phyloP scores from a whole-genome alignment of 2,329 filamentous ascomycete species.

The Aureobasidium sp. region DNA sequence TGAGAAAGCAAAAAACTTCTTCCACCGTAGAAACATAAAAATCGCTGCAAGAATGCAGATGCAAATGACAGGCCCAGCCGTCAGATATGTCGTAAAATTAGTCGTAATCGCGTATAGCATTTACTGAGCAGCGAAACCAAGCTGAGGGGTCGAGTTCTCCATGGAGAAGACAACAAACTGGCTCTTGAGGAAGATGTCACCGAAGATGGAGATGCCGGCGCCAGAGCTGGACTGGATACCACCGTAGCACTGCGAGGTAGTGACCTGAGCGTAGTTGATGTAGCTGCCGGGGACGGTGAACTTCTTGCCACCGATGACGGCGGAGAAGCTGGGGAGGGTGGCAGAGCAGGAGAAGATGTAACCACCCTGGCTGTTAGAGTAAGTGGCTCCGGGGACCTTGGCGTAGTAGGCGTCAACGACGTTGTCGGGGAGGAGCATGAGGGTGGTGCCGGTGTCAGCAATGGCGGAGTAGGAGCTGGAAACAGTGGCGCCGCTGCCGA shows the following conservation, averaged over 20 bases:
- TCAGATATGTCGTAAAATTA: not conserved
- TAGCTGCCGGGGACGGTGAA: constrained; percentile 45
- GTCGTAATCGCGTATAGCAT: not conserved
- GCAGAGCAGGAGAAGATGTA: constrained; percentile 47
- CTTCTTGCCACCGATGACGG: constrained; percentile 41
- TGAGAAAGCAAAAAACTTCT: not conserved
- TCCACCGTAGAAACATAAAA: not conserved
- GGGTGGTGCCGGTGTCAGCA: constrained; percentile 63
- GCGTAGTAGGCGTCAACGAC: constrained; percentile 53
- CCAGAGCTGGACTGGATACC: constrained; percentile 59
- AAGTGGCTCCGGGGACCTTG: constrained; percentile 37
- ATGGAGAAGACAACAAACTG: constrained; percentile 65
- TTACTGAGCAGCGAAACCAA: constrained; percentile 37
- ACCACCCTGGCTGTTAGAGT: constrained; percentile 43
- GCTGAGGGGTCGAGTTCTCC: constrained; percentile 29
- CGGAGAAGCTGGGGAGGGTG: constrained; percentile 44
- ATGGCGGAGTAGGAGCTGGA: constrained; percentile 44
- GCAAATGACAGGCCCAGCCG: not conserved
- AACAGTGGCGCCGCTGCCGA: constrained; percentile 38
- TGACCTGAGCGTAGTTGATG: constrained; percentile 45
- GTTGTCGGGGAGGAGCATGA: constrained; percentile 49
- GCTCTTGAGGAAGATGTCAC: constrained; percentile 64
- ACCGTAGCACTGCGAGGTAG: constrained; percentile 54
- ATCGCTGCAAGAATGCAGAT: not conserved
- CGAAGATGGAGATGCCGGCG: constrained; percentile 60